Evolutionary conservation across 2,329 filamentous ascomycete species (phyloP).

Genomic region (Apiospora marii): DNA sequence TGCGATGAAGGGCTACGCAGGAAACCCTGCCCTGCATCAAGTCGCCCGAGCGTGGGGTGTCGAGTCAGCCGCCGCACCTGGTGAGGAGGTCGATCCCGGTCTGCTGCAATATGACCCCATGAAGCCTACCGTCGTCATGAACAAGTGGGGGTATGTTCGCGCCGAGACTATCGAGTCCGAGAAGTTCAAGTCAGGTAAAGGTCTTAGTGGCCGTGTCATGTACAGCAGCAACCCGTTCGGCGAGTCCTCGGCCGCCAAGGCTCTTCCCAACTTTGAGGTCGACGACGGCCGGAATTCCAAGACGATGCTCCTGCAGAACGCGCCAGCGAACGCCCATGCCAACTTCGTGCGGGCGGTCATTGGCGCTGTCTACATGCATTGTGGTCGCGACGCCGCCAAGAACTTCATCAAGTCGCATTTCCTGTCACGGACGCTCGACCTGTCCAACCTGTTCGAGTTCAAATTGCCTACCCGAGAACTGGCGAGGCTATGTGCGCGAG

Average conservation of each 20-base stretch:
- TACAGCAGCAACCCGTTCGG: conserved; percentile 83
- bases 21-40: conserved; percentile 74
- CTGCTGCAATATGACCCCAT: conserved; percentile 79
- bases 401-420: conserved; percentile 86
- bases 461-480: conserved; percentile 84
- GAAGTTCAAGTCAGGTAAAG: conserved; percentile 67
- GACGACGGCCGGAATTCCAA: conserved; percentile 36
- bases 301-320: conserved; percentile 35
- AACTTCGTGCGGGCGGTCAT: conserved; percentile 84
- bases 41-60: conserved; percentile 91
- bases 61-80: conserved; percentile 84
- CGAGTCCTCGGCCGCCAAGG: conserved; percentile 54
- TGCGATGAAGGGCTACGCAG: conserved; percentile 84
- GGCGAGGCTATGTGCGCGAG: conserved; percentile 80
- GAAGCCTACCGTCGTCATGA: conserved; percentile 53
- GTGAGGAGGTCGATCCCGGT: conserved; percentile 90
- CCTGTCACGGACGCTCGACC: conserved; percentile 78
- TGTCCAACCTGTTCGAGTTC: conserved; percentile 84
- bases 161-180: conserved; percentile 55
- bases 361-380: conserved; percentile 86
- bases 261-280: conserved; percentile 33
- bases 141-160: conserved; percentile 60
- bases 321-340: conserved; percentile 61
- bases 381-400: conserved; percentile 79
- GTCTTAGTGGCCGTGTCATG: conserved; percentile 79